Evolutionary conservation across 441 rosid genomes (phyloP), one percentile per base, ranked within the genome.

Genomic region (Raphanus hybrid): DNA sequence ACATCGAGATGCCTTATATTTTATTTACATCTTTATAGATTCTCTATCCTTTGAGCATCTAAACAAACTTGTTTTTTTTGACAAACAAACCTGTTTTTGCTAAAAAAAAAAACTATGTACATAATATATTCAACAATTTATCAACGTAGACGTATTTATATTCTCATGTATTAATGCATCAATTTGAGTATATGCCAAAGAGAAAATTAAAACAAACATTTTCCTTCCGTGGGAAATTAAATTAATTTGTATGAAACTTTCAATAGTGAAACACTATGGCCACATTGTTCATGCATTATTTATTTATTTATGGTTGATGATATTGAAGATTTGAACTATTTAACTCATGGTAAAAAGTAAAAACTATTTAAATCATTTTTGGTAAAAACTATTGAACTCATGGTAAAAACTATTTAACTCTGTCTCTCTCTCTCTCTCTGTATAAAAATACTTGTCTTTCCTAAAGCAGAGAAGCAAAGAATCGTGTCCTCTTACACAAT

Each of bases 381-480:
- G 10, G 18, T 26, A 59, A 59, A 27, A 11, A 12, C 34, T 16
- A 54, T 34, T 18, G 34, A 85, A 85, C 84, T 63, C n/a, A 16
- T 16, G 63, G 59, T 16, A 54, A 54, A 60, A 11, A 60, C 34
- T 54, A 54, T 34, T 69, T 54, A 86, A 85, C 84, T 23, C 39
- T 55, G 3, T 1, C 62, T 71, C 74, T 67, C 50, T 72, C 71
- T 62, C 63, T 71, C 76, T 67, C 58, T 73, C 65, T 63, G 20
- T 74, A 10, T 71, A 45, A 70, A 73, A 52, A 74, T 74, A 78
- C 82, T 74, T 74, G 71, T 74, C 82, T 74, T 69, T 78, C 75
- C 54, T 67, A 82, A 80, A 85, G 82, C 82, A 82, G 72, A 81
- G 80, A 93, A 86, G 91, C 90, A 91, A 90, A 88, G 97, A 84